phyloP scores from a whole-genome alignment of 2,329 filamentous ascomycete genomes.

The Plenodomus lindquistii region DNA sequence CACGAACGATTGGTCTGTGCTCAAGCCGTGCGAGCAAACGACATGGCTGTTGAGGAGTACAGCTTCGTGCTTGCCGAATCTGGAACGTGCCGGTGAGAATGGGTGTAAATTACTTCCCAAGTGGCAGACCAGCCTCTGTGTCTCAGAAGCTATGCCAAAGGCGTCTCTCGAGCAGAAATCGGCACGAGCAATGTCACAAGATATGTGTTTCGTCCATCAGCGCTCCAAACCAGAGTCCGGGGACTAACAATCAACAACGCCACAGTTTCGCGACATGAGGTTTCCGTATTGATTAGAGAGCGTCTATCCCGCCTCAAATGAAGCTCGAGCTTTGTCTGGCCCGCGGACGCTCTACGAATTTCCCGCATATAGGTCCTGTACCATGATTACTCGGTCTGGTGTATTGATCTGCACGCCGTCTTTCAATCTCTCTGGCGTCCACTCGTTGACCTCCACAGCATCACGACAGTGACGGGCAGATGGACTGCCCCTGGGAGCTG shows the following conservation, averaged over 20 bases:
- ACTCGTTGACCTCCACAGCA: conserved; percentile 8
- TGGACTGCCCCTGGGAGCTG: conserved; percentile 32
- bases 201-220: conserved; percentile 14
- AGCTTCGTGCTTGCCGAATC: conserved; percentile 21
- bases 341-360: conserved; percentile 8
- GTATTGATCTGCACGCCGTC: conserved; percentile 21
- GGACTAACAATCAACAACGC: conserved; percentile 33
- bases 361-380: conserved; percentile 12
- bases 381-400: conserved; percentile 17
- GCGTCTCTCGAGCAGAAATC: conserved; percentile 13
- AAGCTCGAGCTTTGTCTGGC: conserved; percentile 17
- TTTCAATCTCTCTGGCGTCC: conserved; percentile 15
- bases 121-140: conserved; percentile 19
- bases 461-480: conserved; percentile 3
- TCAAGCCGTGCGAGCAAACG: conserved; percentile 27
- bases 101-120: neutral
- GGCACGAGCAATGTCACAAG: conserved; percentile 39
- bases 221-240: conserved; percentile 22
- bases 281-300: conserved; percentile 34
- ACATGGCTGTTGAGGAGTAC: conserved; percentile 17
- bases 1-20: conserved; percentile 44
- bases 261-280: conserved; percentile 40
- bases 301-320: conserved; percentile 16
- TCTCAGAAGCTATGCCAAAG: conserved; percentile 17
- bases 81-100: conserved; percentile 22